Percentiles rank a stretch among this genome's conserved stretches.
phyloP scores from a whole-genome alignment of 257 asterid genomes.

The Lycium ferocissimum region DNA sequence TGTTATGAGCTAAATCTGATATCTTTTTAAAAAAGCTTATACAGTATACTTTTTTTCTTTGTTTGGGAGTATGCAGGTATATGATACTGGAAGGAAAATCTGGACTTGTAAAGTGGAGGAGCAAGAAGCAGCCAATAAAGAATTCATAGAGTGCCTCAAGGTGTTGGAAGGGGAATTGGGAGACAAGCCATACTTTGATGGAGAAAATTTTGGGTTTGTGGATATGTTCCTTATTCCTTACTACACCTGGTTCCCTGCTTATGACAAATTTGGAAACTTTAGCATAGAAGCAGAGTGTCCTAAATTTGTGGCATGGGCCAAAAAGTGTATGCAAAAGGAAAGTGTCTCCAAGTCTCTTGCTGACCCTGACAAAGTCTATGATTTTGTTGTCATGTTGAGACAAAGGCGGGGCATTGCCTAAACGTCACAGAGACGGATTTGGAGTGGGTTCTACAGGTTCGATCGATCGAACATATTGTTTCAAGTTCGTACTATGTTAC shows the following conservation, averaged over 20 bases:
- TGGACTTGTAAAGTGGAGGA: slow-evolving; percentile 59
- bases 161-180: slow-evolving; percentile 56
- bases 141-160: slow-evolving; percentile 53
- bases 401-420: slow-evolving; percentile 38
- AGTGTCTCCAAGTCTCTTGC: slow-evolving; percentile 55
- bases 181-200: slow-evolving; percentile 57
- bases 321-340: slow-evolving; percentile 56
- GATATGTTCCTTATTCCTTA: slow-evolving; percentile 54
- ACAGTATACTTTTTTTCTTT: not conserved
- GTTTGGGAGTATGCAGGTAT: slow-evolving; percentile 27
- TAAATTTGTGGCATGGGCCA: slow-evolving; percentile 58
- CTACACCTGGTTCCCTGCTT: slow-evolving; percentile 62
- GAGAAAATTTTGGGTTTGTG: slow-evolving; percentile 58
- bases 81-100: slow-evolving; percentile 44
- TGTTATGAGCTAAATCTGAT: not conserved
- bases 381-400: slow-evolving; percentile 32
- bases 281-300: slow-evolving; percentile 56
- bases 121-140: slow-evolving; percentile 59
- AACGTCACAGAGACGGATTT: not conserved
- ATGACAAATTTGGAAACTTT: slow-evolving; percentile 55
- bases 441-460: not conserved
- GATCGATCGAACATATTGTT: not conserved
- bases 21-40: not conserved
- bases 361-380: slow-evolving; percentile 44
- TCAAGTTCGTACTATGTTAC: not conserved